Evolutionary conservation across 306 rosid species (phyloP).

Genomic region (Purshia tridentata): DNA sequence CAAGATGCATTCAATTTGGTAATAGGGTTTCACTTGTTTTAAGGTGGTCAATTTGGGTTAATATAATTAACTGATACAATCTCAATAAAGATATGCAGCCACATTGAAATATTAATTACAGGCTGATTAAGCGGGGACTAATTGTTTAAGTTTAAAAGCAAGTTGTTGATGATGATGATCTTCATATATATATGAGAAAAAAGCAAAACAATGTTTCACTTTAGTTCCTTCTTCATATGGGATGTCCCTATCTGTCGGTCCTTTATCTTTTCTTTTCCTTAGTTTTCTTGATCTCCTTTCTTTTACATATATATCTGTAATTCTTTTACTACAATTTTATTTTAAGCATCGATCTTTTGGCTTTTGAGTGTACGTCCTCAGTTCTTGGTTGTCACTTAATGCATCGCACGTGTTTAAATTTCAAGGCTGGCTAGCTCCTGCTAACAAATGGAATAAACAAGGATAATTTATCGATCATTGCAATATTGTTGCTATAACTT

Average conservation of each 20-base stretch:
- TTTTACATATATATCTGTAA: neutral
- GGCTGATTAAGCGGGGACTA: conserved; percentile 26
- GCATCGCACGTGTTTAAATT: conserved; percentile 31
- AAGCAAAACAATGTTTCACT: conserved; percentile 23
- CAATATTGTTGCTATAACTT: neutral
- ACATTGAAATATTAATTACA: conserved; percentile 16
- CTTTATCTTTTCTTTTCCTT: conserved; percentile 16
- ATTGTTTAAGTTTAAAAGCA: conserved; percentile 25
- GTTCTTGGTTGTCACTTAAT: conserved; percentile 29
- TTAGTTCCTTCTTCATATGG: conserved; percentile 24
- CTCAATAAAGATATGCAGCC: conserved; percentile 3
- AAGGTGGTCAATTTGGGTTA: neutral
- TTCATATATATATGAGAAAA: neutral
- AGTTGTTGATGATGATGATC: conserved; percentile 10
- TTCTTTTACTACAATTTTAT: neutral
- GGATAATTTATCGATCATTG: neutral
- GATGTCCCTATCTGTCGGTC: conserved; percentile 37
- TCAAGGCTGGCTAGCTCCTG: neutral
- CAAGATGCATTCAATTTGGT: neutral
- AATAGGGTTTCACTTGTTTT: conserved; percentile 1
- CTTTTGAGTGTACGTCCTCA: conserved; percentile 16
- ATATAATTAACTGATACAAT: neutral
- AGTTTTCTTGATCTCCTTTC: conserved; percentile 11
- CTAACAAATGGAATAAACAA: neutral
- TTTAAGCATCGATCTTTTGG: neutral